Evolutionary conservation across 805 yeast genomes (phyloP).

Genomic region (Brettanomyces nanus): DNA sequence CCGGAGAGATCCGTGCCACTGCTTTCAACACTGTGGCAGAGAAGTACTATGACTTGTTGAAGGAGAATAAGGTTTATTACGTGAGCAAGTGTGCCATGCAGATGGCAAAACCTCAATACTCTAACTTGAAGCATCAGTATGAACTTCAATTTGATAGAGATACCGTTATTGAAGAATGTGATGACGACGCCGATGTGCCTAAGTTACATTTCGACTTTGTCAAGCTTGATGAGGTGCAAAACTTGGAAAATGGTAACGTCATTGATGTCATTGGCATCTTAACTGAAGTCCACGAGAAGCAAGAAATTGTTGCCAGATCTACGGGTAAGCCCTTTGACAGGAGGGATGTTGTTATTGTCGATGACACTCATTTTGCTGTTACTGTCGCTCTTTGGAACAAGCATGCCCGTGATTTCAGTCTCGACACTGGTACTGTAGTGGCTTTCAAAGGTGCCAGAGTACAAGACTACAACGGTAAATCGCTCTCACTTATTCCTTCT

Average conservation of each 20-base stretch:
- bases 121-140: conserved; percentile 78
- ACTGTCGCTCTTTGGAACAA: conserved; percentile 87
- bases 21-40: conserved; percentile 88
- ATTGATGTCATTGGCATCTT: conserved; percentile 87
- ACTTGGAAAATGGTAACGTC: conserved; percentile 59
- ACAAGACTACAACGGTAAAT: conserved; percentile 81
- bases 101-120: conserved; percentile 79
- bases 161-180: conserved; percentile 63
- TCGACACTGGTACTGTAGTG: conserved; percentile 73
- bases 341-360: conserved; percentile 82
- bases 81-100: conserved; percentile 74
- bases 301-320: conserved; percentile 73
- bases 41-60: conserved; percentile 61
- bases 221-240: conserved; percentile 56
- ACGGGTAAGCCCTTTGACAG: conserved; percentile 90
- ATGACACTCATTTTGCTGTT: conserved; percentile 69
- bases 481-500: conserved; percentile 70
- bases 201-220: conserved; percentile 69
- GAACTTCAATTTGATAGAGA: conserved; percentile 80
- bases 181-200: conserved; percentile 58
- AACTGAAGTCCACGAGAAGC: conserved; percentile 64
- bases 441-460: conserved; percentile 90
- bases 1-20: conserved; percentile 93
- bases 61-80: conserved; percentile 86
- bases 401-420: conserved; percentile 67